Conservation (phyloP, 345 rosid genomes). For the Hypericum androsaemum region DNA sequence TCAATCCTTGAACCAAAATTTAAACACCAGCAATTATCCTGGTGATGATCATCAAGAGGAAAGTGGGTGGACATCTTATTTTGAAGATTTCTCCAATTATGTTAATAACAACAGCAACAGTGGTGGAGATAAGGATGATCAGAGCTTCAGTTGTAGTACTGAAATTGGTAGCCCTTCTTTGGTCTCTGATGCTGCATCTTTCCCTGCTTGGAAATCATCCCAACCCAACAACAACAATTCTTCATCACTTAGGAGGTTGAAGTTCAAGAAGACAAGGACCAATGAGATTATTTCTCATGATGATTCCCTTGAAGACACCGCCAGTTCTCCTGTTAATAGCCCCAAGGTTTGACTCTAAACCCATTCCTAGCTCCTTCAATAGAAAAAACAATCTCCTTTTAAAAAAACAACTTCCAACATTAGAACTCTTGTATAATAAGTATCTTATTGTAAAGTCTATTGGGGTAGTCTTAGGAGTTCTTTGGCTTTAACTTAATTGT, state of each 20-base stretch:
- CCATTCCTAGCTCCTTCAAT: too few species aligned
- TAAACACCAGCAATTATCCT: too few species aligned
- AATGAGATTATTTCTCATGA: slow-evolving; percentile 32
- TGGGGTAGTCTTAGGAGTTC: too few species aligned
- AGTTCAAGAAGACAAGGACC: slow-evolving; percentile 44
- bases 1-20: too few species aligned
- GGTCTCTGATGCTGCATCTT: slow-evolving; percentile 66
- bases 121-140: slow-evolving; percentile 3
- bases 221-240: slow-evolving; percentile 1
- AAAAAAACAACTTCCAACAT: too few species aligned
- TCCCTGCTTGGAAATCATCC: slow-evolving; percentile 33
- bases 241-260: slow-evolving; percentile 25
- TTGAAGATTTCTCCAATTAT: slow-evolving; percentile 52
- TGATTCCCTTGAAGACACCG: slow-evolving; percentile 87
- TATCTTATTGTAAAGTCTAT: too few species aligned
- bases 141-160: slow-evolving; percentile 29
- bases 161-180: slow-evolving; percentile 35
- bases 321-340: slow-evolving; percentile 75
- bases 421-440: too few species aligned
- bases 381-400: too few species aligned
- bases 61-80: slow-evolving; percentile 88
- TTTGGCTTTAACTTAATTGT: too few species aligned
- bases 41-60: slow-evolving; percentile 29
- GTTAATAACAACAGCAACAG: too few species aligned
- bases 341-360: slow-evolving; percentile 43